These are phyloP conservation scores for Colletotrichum theobromicola DNA, from an alignment of 2,329 filamentous ascomycete species.

Conservation along the genomic window DNA sequence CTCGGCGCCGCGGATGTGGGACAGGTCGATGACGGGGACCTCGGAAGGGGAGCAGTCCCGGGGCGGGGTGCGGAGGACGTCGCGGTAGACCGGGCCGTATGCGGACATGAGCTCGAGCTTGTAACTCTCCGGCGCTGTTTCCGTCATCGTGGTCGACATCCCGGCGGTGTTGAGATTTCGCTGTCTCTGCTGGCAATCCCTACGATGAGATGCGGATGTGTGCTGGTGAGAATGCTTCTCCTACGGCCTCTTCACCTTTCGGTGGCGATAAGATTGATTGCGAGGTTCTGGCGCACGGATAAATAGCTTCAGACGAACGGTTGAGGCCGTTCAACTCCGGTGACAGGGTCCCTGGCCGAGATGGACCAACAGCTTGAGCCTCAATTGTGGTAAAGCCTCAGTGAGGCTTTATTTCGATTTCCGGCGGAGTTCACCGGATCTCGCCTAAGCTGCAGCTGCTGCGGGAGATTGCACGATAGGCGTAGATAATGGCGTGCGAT, in stretches of 20 bases:
- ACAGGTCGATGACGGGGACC: constrained; percentile 52
- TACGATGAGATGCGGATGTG: not conserved
- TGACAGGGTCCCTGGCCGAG: not conserved
- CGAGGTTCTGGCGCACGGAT: not conserved
- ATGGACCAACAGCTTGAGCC: not conserved
- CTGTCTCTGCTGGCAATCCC: not conserved
- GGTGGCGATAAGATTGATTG: not conserved
- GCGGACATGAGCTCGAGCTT: constrained; percentile 50
- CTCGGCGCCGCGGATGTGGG: constrained; percentile 36
- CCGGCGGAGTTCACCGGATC: constrained; percentile 5
- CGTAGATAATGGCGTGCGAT: constrained; percentile 5
- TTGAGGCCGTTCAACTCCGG: not conserved
- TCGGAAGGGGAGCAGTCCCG: constrained; percentile 43
- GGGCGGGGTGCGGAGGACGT: constrained; percentile 44
- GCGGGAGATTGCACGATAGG: not conserved
- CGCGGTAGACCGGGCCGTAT: constrained; percentile 47
- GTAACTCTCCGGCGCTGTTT: constrained; percentile 28
- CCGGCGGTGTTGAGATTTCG: not conserved
- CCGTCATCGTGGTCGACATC: constrained; percentile 15
- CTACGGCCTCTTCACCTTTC: not conserved
- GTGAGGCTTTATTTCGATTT: not conserved
- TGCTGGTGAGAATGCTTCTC: not conserved
- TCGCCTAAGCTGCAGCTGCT: not conserved
- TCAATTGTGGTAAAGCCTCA: not conserved
- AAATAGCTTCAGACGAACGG: not conserved